These are phyloP conservation scores for Termitomyces sp. DNA, from an alignment of 768 basidiomycete genomes.

Conservation along the genomic window DNA sequence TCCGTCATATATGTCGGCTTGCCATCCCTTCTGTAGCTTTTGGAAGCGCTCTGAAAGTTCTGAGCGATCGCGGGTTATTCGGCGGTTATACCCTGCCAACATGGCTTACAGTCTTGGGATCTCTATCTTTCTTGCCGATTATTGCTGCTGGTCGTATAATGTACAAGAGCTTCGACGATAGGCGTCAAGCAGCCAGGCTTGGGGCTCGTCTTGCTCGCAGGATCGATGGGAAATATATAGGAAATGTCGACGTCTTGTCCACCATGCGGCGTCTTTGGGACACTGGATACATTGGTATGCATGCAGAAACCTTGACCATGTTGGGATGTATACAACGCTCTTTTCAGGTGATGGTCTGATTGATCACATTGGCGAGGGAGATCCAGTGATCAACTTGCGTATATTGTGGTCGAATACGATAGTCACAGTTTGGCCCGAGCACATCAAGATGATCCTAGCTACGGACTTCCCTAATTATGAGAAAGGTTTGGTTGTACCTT, in stretches of 20 bases:
- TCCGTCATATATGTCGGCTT: conserved; percentile 15
- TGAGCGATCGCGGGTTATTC: conserved; percentile 5
- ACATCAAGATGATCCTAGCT: conserved; percentile 54
- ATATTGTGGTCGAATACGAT: conserved; percentile 42
- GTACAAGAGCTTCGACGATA: conserved; percentile 23
- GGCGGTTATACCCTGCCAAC: conserved; percentile 25
- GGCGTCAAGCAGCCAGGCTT: conserved; percentile 34
- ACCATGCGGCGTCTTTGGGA: conserved; percentile 31
- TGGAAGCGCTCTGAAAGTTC: conserved; percentile 13
- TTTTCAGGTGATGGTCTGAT: conserved; percentile 38
- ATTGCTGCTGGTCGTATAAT: conserved; percentile 26
- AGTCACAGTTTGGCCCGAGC: conserved; percentile 48
- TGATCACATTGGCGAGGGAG: conserved; percentile 28
- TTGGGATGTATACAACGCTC: not conserved
- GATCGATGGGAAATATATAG: conserved; percentile 33
- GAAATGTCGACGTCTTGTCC: conserved; percentile 42
- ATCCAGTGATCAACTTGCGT: conserved; percentile 42
- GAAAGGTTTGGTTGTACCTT: conserved; percentile 37
- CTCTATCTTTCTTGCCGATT: conserved; percentile 30
- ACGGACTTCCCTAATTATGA: conserved; percentile 57
- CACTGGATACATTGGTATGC: conserved; percentile 48
- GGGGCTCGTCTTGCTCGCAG: conserved; percentile 43
- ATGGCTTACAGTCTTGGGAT: conserved; percentile 31
- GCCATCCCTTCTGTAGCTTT: conserved; percentile 16
- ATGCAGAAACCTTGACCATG: not conserved